Base-by-base conservation (phyloP, 306 rosid genomes). In the Gastrolobium villosum region DNA sequence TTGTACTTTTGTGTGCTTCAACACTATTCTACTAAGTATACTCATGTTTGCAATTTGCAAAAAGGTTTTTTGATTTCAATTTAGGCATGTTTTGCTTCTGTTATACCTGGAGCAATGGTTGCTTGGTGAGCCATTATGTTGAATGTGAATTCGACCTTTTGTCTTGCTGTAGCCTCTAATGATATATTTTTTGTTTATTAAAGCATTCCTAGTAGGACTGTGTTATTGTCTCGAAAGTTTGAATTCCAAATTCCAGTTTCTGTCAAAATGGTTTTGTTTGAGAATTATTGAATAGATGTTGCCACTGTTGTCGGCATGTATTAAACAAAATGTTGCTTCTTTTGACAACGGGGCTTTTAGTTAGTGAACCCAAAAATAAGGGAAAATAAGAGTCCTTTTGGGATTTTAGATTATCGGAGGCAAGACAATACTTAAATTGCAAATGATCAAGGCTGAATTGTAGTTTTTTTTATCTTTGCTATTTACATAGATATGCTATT, bases 241-340 rank as follows among this genome's bases (percentile, higher is more conserved):
- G 56, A 63, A 43, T 40, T 80, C 41, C 40, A 20, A 9, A 14
- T 13, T 32, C 13, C 49, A 67, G 5, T 14, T 70, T 78, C 41
- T 6, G 37, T 26, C 14, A 5, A 69, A 45, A 67, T 54, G 70
- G 5, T 48, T 61, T 4, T 6, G n/a, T 61, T 65, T 65, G 61
- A n/a, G 69, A 46, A 30, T 9, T 10, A 37, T 41, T 11, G 4
- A 6, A 9, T 34, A 7, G 36, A 44, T 20, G 10, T 32, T 60
- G 41, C 59, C 10, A 10, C 35, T 14, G 34, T 15, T 34, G 4
- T 44, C n/a, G 3, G 7, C 11, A 8, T 31, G 14, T 28, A 20
- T 4, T 36, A 13, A 35, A 30, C 13, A 50, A n/a, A 32, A 41
- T 31, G 14, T 54, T 65, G 41, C 74, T 61, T 32, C 39, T 28